Percentiles rank a stretch among this genome's conserved stretches.
These are phyloP conservation scores for Cinnamomum micranthum DNA, from an alignment of 164 flowering plant genomes.

Conservation along the genomic window DNA sequence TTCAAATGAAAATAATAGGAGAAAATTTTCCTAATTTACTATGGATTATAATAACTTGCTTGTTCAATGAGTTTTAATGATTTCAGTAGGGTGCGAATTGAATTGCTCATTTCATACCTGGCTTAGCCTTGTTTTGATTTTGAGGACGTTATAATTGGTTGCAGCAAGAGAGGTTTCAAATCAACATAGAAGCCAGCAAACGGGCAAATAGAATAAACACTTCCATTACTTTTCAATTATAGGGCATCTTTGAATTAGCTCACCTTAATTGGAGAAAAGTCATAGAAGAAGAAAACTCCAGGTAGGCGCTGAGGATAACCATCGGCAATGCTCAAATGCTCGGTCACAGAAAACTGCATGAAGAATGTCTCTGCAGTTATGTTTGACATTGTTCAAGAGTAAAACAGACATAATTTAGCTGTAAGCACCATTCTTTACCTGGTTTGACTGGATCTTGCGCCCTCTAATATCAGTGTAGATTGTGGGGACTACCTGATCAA, in stretches of 20 bases:
- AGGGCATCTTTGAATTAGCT: not conserved
- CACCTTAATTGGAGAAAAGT: conserved; percentile 82
- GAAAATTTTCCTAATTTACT: too few species aligned
- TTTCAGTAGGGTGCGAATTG: too few species aligned
- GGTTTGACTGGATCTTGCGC: conserved; percentile 57
- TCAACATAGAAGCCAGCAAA: not conserved
- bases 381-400: not conserved
- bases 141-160: not conserved
- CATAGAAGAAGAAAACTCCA: conserved; percentile 76
- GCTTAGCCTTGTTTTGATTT: not conserved
- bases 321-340: conserved; percentile 52
- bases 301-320: conserved; percentile 40
- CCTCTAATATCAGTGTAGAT: conserved; percentile 71
- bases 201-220: not conserved
- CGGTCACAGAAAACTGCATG: conserved; percentile 74
- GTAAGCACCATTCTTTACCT: conserved; percentile 33
- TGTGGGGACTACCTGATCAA: conserved; percentile 84
- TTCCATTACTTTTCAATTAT: not conserved
- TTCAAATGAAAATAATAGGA: too few species aligned
- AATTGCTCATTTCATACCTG: too few species aligned
- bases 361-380: conserved; percentile 1
- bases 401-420: not conserved
- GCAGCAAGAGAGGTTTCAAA: not conserved
- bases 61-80: too few species aligned
- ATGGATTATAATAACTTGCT: too few species aligned